Evolutionary conservation across 495 filamentous ascomycete genomes (phyloP), one percentile per base, ranked within the genome.

Genomic region (Thermothielavioides terrestris): DNA sequence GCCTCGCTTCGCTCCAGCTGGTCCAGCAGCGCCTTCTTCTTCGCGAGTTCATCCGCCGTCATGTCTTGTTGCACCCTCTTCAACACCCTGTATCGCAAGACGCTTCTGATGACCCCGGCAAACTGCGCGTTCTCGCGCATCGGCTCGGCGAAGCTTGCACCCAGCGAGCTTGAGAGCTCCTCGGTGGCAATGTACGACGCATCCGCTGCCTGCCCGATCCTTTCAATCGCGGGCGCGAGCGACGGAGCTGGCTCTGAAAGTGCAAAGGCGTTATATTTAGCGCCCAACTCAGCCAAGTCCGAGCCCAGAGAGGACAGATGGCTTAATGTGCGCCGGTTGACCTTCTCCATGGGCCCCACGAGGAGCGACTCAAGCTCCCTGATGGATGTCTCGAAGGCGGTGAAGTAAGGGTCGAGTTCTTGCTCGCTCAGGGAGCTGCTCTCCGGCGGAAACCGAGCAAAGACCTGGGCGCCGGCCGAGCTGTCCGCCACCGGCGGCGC

Each of bases 51-150:
- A 42, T 96, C 94, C 26, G 81, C 81, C 1, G 89, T 95, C 90
- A 96, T 94, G 52, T 98, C 92, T 64, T 97, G 86, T 55, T 98
- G 92, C 18, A 96, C 84, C 15, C 92, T 79, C 68, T 98, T 98
- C 34, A 97, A 67, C 2, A 95, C 82, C 8, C 92, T 72, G 57
- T 94, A 98, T 34, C 88, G 77, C 15, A 98, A 68, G 21, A 97
- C 90, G 46, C 71, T 84, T 15, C 92, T 80, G 10, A 98, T 92
- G 0, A 98, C 86, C 20, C 92, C 88, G 0, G 92, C 92, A 61
- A 98, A 97, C 60, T 98, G 92, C 14, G 92, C 92, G 54, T 85
- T 94, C 66, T 98, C 92, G 28, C 92, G 78, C 86, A 98, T 94
- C 3, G 92, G 92, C 59, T 98, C 92, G 0, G 92, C 91, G 66